Base-by-base conservation (phyloP, 2,329 filamentous ascomycete genomes). In the Aspergillus sp. region DNA sequence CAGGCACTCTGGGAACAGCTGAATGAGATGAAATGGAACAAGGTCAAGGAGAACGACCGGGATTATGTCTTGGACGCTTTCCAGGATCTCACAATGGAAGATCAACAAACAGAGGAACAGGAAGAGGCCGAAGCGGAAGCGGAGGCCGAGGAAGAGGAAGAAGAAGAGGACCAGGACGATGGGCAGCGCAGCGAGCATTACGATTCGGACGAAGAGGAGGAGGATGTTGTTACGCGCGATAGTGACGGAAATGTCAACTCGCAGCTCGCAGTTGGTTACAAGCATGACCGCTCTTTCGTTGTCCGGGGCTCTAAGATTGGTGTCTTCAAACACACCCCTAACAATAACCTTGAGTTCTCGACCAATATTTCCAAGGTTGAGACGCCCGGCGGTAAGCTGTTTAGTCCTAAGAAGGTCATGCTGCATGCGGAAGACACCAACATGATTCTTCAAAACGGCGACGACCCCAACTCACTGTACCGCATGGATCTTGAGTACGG, bases 401-500 rank as follows among this genome's bases (percentile, higher is more conserved):
- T 98, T 73, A 90, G 85, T 49, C 93, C 93, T 6, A 94, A 88
- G 72, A 98, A 95, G 73, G 88, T 95, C 59, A 96, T 96, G 90
- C 76, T 96, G 38, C 90, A 96, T 62, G 86, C 87, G 28, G 88
- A 93, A 65, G 90, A 96, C 69, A 79, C 83, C 37, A 89, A 94
- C 60, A 84, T 96, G 79, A 87, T 96, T 48, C 69, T 96, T 45
- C 90, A 96, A 65, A 90, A 94, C 56, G 75, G 66, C 27, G 71
- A 83, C 40, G 86, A 97, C 52, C 88, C 91, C 1, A 91, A 95
- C 71, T 90, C 88, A 40, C 78, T 98, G 1, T 98, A 90, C 66
- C 88, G 88, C 37, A 97, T 98, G 93, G 93, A 98, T 69, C 77
- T 98, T 36, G 91, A 98, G 66, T 94, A 94, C 56, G 93, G 93